A percentile compares a stretch with the other conserved stretches of the same genome.
Conservation (phyloP, 176 grass and related monocot species). For the Aegilops umbellulata region DNA sequence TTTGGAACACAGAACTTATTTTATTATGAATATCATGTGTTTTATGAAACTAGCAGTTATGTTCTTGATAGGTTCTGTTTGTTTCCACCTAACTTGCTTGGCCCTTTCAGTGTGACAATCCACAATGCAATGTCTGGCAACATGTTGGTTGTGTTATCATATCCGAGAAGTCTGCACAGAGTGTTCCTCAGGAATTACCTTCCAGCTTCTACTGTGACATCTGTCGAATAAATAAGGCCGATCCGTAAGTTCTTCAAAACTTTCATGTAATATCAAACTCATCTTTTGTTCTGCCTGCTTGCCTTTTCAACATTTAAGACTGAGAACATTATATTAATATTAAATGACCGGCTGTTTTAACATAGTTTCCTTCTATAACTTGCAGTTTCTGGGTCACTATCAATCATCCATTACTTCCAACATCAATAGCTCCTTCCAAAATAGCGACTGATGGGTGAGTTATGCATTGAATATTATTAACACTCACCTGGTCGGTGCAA, state of each 20-base stretch:
- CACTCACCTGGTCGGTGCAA: neutral
- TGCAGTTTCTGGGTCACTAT: constrained; percentile 84
- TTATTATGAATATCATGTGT: neutral
- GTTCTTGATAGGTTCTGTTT: neutral
- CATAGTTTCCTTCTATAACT: constrained; percentile 31
- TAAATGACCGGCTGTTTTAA: constrained; percentile 27
- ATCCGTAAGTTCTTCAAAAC: constrained; percentile 67
- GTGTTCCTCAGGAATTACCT: constrained; percentile 45
- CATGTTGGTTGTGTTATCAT: constrained; percentile 77
- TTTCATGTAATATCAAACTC: neutral
- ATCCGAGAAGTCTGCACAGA: constrained; percentile 59
- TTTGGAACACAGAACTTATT: neutral
- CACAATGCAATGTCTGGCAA: constrained; percentile 67
- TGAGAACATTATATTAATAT: constrained; percentile 4
- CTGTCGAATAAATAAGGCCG: constrained; percentile 81
- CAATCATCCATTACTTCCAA: constrained; percentile 48
- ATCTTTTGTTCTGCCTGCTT: neutral
- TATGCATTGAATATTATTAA: constrained; percentile 32
- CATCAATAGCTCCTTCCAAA: constrained; percentile 49
- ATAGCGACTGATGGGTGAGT: constrained; percentile 62
- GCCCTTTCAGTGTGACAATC: constrained; percentile 71
- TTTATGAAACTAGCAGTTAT: constrained; percentile 17
- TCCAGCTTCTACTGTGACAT: constrained; percentile 72
- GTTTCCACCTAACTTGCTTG: constrained; percentile 1
- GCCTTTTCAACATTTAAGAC: neutral